Percentiles rank a stretch among this genome's conserved stretches.
These are phyloP conservation scores for Cytospora leucostoma DNA, from an alignment of 2,329 filamentous ascomycete genomes.

Conservation along the genomic window DNA sequence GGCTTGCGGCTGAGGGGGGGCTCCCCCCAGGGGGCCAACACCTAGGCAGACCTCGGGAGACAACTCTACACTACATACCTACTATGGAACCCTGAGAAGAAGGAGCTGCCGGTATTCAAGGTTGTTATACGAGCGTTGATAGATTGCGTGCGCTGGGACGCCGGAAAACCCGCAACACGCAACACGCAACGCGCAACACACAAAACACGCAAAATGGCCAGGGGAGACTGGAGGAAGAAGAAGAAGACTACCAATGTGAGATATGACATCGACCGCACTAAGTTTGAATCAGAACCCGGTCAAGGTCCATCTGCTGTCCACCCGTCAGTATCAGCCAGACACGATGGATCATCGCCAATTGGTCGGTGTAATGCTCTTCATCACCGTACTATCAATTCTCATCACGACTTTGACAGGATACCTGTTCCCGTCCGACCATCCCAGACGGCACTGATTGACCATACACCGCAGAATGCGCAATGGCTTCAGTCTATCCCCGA, in stretches of 20 bases:
- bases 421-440: neutral
- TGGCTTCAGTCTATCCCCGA: too few species aligned
- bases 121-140: too few species aligned
- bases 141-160: neutral
- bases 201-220: neutral
- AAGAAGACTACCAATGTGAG: neutral
- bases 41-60: too few species aligned
- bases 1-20: neutral
- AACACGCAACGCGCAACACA: neutral
- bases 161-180: neutral
- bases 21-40: too few species aligned
- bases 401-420: slow-evolving; percentile 3
- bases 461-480: too few species aligned
- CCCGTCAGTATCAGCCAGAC: slow-evolving; percentile 1
- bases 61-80: neutral
- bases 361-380: slow-evolving; percentile 3
- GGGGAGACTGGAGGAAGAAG: neutral
- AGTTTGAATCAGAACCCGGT: neutral
- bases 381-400: slow-evolving; percentile 8
- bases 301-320: slow-evolving; percentile 1
- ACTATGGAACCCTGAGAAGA: neutral
- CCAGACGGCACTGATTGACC: neutral
- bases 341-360: slow-evolving; percentile 4
- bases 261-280: neutral
- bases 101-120: too few species aligned